phyloP scores from a whole-genome alignment of 169 alveolate species.

The Eimeria sp. region DNA sequence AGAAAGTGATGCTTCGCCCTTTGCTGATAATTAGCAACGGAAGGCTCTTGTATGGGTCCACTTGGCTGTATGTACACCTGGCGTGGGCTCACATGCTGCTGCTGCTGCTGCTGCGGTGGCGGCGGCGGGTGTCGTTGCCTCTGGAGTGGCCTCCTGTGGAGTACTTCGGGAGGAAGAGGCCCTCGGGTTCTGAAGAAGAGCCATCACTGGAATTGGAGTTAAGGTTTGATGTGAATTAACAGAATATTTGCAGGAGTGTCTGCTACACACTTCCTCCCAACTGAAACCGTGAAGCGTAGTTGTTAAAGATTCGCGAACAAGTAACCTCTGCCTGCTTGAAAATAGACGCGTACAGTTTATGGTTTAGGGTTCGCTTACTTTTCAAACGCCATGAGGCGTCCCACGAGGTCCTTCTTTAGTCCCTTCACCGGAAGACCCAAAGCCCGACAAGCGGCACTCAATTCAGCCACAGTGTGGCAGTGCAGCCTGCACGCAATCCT shows the following conservation, averaged over 20 bases:
- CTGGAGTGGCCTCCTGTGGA: slow-evolving; percentile 14
- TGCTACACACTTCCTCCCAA: not conserved
- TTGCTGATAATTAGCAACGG: slow-evolving; percentile 18
- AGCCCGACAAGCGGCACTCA: slow-evolving; percentile 44
- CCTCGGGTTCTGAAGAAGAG: slow-evolving; percentile 53
- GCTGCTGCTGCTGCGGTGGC: slow-evolving; percentile 65
- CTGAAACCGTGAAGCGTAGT: not conserved
- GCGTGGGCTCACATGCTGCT: slow-evolving; percentile 51
- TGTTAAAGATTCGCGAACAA: not conserved
- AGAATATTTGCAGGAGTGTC: not conserved
- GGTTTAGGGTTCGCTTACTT: slow-evolving; percentile 3
- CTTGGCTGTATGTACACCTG: slow-evolving; percentile 45
- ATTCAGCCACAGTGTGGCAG: slow-evolving; percentile 59
- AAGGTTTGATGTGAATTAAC: not conserved
- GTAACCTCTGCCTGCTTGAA: not conserved
- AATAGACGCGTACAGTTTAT: not conserved
- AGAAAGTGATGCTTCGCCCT: slow-evolving; percentile 39
- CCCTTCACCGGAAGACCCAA: slow-evolving; percentile 51
- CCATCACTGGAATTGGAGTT: not conserved
- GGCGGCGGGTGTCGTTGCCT: slow-evolving; percentile 39
- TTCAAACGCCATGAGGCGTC: slow-evolving; percentile 43
- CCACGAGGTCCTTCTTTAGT: slow-evolving; percentile 8
- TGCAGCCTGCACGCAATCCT: slow-evolving; percentile 8
- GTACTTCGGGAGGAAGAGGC: slow-evolving; percentile 46
- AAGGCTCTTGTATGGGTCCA: not conserved